Conservation (phyloP, 2,329 filamentous ascomycete species). For the Curvularia sp. region DNA sequence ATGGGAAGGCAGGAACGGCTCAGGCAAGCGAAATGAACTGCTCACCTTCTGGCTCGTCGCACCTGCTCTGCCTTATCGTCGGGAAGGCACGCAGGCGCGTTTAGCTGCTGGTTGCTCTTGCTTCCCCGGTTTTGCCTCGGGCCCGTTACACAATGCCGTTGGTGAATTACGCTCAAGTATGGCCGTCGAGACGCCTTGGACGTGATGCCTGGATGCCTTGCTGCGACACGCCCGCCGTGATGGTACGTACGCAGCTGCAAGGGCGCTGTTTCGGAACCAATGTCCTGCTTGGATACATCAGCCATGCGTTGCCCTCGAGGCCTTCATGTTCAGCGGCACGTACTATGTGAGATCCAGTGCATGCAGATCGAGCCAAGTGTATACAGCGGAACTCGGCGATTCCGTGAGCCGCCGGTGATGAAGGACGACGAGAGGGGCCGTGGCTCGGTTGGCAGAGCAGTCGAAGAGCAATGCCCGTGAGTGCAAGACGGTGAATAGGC, state of each 20-base stretch:
- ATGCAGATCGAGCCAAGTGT: constrained; percentile 11
- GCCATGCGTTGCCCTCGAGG: constrained; percentile 35
- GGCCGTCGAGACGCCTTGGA: too few species aligned
- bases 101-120: neutral
- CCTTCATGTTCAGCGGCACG: constrained; percentile 4
- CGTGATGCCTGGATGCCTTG: neutral
- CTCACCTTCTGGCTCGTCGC: constrained; percentile 41
- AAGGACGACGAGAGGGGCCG: constrained; percentile 4
- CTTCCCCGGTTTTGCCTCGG: neutral
- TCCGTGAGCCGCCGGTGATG: constrained; percentile 26
- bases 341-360: constrained; percentile 13
- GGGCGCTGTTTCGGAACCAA: constrained; percentile 27
- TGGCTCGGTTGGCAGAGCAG: neutral
- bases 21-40: constrained; percentile 41
- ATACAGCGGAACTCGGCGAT: constrained; percentile 20
- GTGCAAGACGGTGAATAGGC: constrained; percentile 33
- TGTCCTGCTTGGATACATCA: constrained; percentile 40
- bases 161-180: too few species aligned
- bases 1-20: constrained; percentile 18
- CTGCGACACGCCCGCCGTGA: neutral
- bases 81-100: constrained; percentile 14
- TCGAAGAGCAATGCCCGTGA: constrained; percentile 5
- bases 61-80: constrained; percentile 16
- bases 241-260: constrained; percentile 1
- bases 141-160: constrained; percentile 14